Base-by-base conservation (phyloP, 2,329 filamentous ascomycete species). In the Diaporthe caulivora region DNA sequence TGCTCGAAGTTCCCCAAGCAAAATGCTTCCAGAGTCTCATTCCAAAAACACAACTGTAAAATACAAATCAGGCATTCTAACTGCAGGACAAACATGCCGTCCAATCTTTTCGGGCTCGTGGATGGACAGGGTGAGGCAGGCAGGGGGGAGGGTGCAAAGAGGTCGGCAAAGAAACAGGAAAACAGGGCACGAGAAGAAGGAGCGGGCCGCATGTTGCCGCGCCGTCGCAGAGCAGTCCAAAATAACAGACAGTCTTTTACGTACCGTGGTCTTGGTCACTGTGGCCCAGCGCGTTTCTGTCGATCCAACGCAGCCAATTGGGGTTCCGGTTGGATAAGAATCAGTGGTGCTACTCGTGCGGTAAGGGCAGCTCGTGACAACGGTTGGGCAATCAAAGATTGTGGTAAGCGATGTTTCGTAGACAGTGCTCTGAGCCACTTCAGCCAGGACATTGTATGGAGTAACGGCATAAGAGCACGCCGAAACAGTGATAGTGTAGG, bases 401-500 rank as follows among this genome's bases (percentile, higher is more conserved):
- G 73, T 74, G 13, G 60, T 58, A 10, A 10, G 37, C 6, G 70
- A 70, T 10, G 73, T 74, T 10, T 26, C 11, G 21, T 44, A 53
- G 21, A 60, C 49, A 5, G 73, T 75, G 57, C 57, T 75, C 18
- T 34, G 47, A 40, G 13, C 15, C 26, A 37, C 65, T 24, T 29
- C 71, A 29, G 67, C 73, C 7, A 70, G 58, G 24, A 1, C 29
- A 17, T 65, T 24, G 18, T 73, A 75, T 47, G 58, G 24, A 49
- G 53, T 31, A 34, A 42, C 29, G 13, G 67, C 60, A 37, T 65
- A 70, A 49, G 70, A 67, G 62, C 75, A 76, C 54, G 54, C 62
- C 40, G 67, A 58, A 8, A 75, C 53, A 9, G 75, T 76, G 53
- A 54, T 49, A 13, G 71, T 76, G 18, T 75, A 73, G 5, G 74